Evolutionary conservation across 1,284 basidiomycete species (phyloP), one percentile per base, ranked within the genome.

Genomic region (Moesziomyces sp.): DNA sequence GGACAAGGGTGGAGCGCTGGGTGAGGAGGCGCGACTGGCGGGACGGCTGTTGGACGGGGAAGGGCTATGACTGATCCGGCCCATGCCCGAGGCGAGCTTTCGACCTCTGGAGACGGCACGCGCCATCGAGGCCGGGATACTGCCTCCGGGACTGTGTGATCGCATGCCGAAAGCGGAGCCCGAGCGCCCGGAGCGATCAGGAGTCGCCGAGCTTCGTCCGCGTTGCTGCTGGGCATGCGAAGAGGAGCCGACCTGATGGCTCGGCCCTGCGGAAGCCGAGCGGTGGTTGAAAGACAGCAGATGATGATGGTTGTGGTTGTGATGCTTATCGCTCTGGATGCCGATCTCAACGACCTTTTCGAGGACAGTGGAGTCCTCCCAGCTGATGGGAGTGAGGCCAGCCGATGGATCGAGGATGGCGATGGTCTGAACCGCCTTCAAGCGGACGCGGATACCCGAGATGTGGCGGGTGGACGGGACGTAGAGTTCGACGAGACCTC

Each of bases 301-400:
- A 1, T 66, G 57, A 42, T 73, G 58, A 30, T 65, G 68, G 24
- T 46, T 38, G 59, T 42, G 13, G 18, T 23, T 40, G 34, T 55
- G 55, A 40, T 68, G 62, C 52, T 65, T 69, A 46, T 65, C 71
- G 65, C 50, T 55, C 5, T 67, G 66, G 5, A 82, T 73, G 26
- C 82, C 81, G 21, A 83, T 83, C 54, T 83, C 77, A 30, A 83
- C 75, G 23, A 73, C 73, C 50, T 79, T 79, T 50, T 84, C 79
- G 54, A 84, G 71, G 3, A 84, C 50, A 23, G 80, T 79, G 9
- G 74, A 72, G 30, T 81, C 81, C 46, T 84, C 83, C 78, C 78
- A 84, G 57, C 60, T 72, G 42, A 81, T 55, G 10, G 80, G 79
- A 16, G 68, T 72, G 43, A 75, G 67, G 40, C 71, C 74, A 16